Percentiles rank a stretch among this genome's conserved stretches.
phyloP scores from a whole-genome alignment of 495 filamentous ascomycete species.

The Aspergillus sparsus region DNA sequence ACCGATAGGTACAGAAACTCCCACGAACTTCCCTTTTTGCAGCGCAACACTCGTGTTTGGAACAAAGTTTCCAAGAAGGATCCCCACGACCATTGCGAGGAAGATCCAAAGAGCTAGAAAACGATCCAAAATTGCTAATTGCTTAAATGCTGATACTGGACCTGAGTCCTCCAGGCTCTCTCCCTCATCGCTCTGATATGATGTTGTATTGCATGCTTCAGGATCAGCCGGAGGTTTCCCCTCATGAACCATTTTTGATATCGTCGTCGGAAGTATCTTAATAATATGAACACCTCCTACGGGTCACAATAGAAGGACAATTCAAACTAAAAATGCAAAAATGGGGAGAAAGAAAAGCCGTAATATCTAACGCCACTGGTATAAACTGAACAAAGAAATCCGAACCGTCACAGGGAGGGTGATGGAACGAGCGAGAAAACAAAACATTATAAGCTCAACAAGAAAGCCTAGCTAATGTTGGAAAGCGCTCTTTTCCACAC shows the following conservation, averaged over 20 bases:
- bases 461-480: too few species aligned
- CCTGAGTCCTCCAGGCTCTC: not conserved
- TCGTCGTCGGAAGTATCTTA: too few species aligned
- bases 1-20: constrained; percentile 79
- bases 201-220: constrained; percentile 11
- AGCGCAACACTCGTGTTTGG: constrained; percentile 59
- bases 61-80: constrained; percentile 80
- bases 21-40: constrained; percentile 70
- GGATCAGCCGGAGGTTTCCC: constrained; percentile 3
- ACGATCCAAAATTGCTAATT: constrained; percentile 68
- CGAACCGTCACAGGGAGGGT: too few species aligned
- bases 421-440: too few species aligned
- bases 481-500: too few species aligned
- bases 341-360: too few species aligned
- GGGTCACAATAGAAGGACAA: too few species aligned
- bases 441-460: too few species aligned
- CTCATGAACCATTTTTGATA: not conserved
- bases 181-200: not conserved
- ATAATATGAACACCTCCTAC: too few species aligned
- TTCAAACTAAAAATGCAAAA: too few species aligned
- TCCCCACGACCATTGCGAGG: constrained; percentile 78
- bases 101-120: constrained; percentile 86
- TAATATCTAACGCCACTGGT: too few species aligned
- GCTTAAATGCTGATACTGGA: constrained; percentile 45
- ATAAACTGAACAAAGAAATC: too few species aligned